Evolutionary conservation across 805 yeast species (phyloP).

Genomic region (Isabelozyma gotoi): DNA sequence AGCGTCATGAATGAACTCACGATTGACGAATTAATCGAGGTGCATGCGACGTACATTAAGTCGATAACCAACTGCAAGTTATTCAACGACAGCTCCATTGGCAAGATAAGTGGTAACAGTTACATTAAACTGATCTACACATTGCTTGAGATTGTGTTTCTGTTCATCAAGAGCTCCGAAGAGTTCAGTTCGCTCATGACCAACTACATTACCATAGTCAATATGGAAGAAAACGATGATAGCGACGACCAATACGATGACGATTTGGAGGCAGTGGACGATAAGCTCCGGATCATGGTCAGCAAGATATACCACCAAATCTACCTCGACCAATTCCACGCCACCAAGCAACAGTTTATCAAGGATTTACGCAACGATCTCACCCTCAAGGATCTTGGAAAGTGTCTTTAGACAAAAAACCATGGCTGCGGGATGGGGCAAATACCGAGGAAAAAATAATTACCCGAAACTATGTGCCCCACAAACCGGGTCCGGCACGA

Average conservation of each 20-base stretch:
- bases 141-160: conserved; percentile 27
- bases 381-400: conserved; percentile 50
- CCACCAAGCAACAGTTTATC: conserved; percentile 40
- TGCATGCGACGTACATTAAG: conserved; percentile 32
- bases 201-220: conserved; percentile 27
- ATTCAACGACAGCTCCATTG: conserved; percentile 27
- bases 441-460: conserved; percentile 1
- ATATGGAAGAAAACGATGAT: conserved; percentile 18
- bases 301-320: conserved; percentile 37
- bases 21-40: conserved; percentile 48
- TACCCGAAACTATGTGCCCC: neutral
- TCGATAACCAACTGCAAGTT: conserved; percentile 30
- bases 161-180: conserved; percentile 33
- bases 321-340: conserved; percentile 44
- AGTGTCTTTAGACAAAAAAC: conserved; percentile 2
- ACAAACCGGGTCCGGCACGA: neutral
- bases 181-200: conserved; percentile 29
- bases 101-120: conserved; percentile 26
- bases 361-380: conserved; percentile 55
- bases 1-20: conserved; percentile 30
- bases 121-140: conserved; percentile 33
- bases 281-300: conserved; percentile 34
- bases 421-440: neutral
- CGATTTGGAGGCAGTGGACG: conserved; percentile 27
- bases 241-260: conserved; percentile 12